Base-by-base conservation (phyloP, 2,329 filamentous ascomycete genomes). In the Trichoderma gracile region DNA sequence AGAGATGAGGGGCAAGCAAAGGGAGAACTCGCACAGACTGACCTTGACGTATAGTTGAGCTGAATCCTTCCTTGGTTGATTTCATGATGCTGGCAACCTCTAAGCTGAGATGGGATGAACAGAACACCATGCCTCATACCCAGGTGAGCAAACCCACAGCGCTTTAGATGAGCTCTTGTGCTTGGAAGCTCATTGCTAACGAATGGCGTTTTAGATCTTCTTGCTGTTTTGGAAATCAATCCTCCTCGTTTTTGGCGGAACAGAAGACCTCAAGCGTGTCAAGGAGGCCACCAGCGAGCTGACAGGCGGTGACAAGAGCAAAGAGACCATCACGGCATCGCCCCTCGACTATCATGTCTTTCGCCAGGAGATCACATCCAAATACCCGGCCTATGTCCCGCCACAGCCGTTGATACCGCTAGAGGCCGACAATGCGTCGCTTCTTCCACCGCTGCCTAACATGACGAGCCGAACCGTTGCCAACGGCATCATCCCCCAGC, bases 321-420 rank as follows among this genome's bases (percentile, higher is more conserved):
- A 90, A 69, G 89, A 89, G n/a, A 81, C 91, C 50, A 94, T 99
- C 66, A 96, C 91, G 1, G 94, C 95, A 5, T 97, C 94, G 1
- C 95, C 95, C 5, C 80, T 99, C 12, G 95, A 99, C 73, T 99
- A 99, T 73, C 94, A 99, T 74, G 84, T 93, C 23, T 99, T 99
- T 73, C 89, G 95, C 42, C 94, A 97, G 75, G 95, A 99, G 75
- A 94, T 99, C 65, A 96, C 90, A 17, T 97, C 94, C 2, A 99
- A 99, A 78, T 99, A 99, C 74, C 95, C 95, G 12, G 91, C 95
- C 3, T 99, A 99, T 75, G 90, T 96, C 65, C 93, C 95, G 2
- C 95, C 95, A 2, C 89, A 87, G 60, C 89, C 92, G 1, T 78
- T 91, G 6, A 88, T 98, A 66, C 92, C 93, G 1, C 82, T 98